Conservation (phyloP, 164 flowering plant genomes). For the Tetrastigma voinierianum region DNA sequence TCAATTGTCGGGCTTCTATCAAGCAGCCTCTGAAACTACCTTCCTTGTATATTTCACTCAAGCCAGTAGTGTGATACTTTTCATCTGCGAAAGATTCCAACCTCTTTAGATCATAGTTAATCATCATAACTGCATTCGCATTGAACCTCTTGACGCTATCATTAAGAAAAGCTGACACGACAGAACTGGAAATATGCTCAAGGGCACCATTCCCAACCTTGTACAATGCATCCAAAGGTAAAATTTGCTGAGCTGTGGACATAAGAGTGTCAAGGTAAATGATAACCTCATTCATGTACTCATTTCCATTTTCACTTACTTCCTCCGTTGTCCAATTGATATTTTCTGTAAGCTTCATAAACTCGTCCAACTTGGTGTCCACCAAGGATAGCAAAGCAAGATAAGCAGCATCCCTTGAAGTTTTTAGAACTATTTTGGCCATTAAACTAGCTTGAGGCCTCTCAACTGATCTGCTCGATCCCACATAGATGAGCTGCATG, state of each 20-base stretch:
- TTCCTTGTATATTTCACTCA: constrained; percentile 61
- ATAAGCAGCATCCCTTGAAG: constrained; percentile 85
- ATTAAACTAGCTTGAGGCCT: constrained; percentile 58
- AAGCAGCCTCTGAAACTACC: constrained; percentile 63
- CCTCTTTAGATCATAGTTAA: constrained; percentile 60
- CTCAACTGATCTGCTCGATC: constrained; percentile 49
- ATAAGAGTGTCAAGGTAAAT: constrained; percentile 71
- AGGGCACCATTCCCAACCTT: constrained; percentile 79
- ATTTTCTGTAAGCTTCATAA: constrained; percentile 63
- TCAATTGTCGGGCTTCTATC: constrained; percentile 74
- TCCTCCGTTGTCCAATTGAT: constrained; percentile 86
- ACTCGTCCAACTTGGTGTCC: constrained; percentile 64
- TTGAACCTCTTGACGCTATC: constrained; percentile 84
- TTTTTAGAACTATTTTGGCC: constrained; percentile 72
- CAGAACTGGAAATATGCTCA: constrained; percentile 66
- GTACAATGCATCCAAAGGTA: constrained; percentile 75
- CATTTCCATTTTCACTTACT: constrained; percentile 42
- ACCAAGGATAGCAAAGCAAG: constrained; percentile 58
- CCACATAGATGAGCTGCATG: constrained; percentile 85
- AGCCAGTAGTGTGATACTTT: constrained; percentile 56
- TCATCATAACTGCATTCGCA: constrained; percentile 59
- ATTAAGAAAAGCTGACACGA: constrained; percentile 68
- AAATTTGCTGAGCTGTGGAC: constrained; percentile 83
- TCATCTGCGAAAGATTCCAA: constrained; percentile 84
- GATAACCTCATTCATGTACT: constrained; percentile 64